phyloP scores from a whole-genome alignment of 371 early-diverging fungal species.

The Lichtheimia corymbifera region DNA sequence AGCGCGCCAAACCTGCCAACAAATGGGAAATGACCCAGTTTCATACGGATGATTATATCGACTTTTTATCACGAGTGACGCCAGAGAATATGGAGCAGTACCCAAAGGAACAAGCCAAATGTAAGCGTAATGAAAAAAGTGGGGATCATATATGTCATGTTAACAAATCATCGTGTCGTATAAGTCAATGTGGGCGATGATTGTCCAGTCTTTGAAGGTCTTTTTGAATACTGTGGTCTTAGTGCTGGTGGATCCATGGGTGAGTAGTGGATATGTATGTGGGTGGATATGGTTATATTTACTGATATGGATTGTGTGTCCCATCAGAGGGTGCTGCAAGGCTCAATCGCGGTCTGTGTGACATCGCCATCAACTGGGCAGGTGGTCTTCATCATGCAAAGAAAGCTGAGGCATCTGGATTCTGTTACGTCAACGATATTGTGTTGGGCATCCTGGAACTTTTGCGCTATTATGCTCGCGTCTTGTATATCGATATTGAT shows the following conservation, averaged over 20 bases:
- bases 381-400: slow-evolving; percentile 98
- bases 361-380: slow-evolving; percentile 93
- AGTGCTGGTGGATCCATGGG: slow-evolving; percentile 92
- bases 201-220: slow-evolving; percentile 93
- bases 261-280: slow-evolving; percentile 8
- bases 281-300: neutral
- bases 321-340: slow-evolving; percentile 75
- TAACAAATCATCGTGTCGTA: neutral
- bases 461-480: slow-evolving; percentile 79
- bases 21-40: slow-evolving; percentile 90
- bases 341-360: slow-evolving; percentile 82
- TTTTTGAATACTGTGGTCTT: slow-evolving; percentile 88
- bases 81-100: slow-evolving; percentile 80
- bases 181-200: slow-evolving; percentile 66
- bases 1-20: slow-evolving; percentile 75
- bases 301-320: neutral
- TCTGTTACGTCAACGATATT: slow-evolving; percentile 97
- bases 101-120: slow-evolving; percentile 66
- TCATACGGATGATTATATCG: slow-evolving; percentile 96
- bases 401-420: slow-evolving; percentile 90
- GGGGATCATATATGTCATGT: neutral
- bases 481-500: slow-evolving; percentile 96
- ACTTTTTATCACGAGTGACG: slow-evolving; percentile 86
- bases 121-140: slow-evolving; percentile 38
- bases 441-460: slow-evolving; percentile 90